Conservation (phyloP, 176 grass and related monocot species). For the Stipa capillata region DNA sequence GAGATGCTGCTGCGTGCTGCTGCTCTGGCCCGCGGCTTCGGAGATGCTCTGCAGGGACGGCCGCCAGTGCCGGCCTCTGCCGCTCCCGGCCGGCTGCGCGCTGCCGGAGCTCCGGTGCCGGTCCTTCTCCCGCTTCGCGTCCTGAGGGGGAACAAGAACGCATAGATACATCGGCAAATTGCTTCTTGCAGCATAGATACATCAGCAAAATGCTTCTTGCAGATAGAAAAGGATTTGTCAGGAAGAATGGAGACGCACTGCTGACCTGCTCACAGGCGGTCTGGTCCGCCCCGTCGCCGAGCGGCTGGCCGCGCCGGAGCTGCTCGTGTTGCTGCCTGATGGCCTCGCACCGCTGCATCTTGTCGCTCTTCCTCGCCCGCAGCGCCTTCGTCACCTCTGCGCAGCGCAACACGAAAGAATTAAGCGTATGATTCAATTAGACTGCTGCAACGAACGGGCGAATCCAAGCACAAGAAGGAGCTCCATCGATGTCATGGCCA, state of each 20-base stretch:
- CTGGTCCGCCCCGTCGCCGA: background rate
- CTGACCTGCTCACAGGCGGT: conserved; percentile 11
- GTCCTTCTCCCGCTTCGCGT: conserved; percentile 46
- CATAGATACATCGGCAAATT: background rate
- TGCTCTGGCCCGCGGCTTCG: conserved; percentile 46
- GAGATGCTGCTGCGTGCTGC: conserved; percentile 24
- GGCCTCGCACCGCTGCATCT: conserved; percentile 74
- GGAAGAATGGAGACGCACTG: background rate
- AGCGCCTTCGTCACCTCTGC: conserved; percentile 93
- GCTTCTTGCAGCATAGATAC: background rate
- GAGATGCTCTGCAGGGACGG: conserved; percentile 88
- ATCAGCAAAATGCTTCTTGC: no score
- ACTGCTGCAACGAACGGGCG: background rate
- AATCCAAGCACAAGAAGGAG: background rate
- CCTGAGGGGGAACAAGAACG: conserved; percentile 25
- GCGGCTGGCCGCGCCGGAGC: conserved; percentile 16
- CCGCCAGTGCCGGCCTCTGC: conserved; percentile 62
- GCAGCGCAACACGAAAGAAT: background rate
- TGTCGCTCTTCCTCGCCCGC: conserved; percentile 69
- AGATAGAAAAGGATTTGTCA: background rate
- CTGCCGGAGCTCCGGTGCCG: conserved; percentile 36
- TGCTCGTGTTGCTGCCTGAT: conserved; percentile 52
- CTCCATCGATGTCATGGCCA: background rate
- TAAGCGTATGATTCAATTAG: background rate
- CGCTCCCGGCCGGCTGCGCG: background rate